Conservation (phyloP, 768 basidiomycete species). For the Paxillus ammoniavirescens region DNA sequence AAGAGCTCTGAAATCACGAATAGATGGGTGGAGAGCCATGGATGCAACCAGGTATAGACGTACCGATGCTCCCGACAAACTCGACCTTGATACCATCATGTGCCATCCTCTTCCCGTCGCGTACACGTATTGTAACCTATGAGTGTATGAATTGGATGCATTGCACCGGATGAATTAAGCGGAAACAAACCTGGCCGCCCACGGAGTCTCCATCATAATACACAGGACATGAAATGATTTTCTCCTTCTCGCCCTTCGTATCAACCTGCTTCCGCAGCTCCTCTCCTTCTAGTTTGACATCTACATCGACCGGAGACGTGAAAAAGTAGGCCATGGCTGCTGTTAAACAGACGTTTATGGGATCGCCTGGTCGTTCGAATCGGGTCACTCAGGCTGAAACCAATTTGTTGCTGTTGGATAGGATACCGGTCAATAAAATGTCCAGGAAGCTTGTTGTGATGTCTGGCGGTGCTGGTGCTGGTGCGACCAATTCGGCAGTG, state of each 20-base stretch:
- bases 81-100: slow-evolving; percentile 99
- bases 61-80: slow-evolving; percentile 94
- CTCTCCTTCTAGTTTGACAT: slow-evolving; percentile 85
- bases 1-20: slow-evolving; percentile 62
- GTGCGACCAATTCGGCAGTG: too few relatives aligned
- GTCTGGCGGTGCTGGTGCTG: too few relatives aligned
- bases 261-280: slow-evolving; percentile 88
- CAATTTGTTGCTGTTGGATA: too few relatives aligned
- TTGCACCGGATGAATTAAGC: neutral
- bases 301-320: slow-evolving; percentile 85
- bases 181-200: slow-evolving; percentile 66
- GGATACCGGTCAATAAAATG: too few relatives aligned
- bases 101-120: slow-evolving; percentile 91
- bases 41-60: slow-evolving; percentile 23
- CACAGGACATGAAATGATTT: slow-evolving; percentile 80
- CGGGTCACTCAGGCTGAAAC: neutral
- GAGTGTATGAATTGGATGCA: neutral
- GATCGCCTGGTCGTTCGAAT: neutral
- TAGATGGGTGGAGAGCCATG: neutral
- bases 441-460: too few relatives aligned
- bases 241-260: slow-evolving; percentile 87
- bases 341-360: neutral
- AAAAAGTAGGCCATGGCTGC: slow-evolving; percentile 80
- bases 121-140: slow-evolving; percentile 82
- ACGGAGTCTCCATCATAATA: slow-evolving; percentile 97